These are phyloP conservation scores for Phytophthora rubi DNA, from an alignment of 352 stramenopile species.

Conservation along the genomic window DNA sequence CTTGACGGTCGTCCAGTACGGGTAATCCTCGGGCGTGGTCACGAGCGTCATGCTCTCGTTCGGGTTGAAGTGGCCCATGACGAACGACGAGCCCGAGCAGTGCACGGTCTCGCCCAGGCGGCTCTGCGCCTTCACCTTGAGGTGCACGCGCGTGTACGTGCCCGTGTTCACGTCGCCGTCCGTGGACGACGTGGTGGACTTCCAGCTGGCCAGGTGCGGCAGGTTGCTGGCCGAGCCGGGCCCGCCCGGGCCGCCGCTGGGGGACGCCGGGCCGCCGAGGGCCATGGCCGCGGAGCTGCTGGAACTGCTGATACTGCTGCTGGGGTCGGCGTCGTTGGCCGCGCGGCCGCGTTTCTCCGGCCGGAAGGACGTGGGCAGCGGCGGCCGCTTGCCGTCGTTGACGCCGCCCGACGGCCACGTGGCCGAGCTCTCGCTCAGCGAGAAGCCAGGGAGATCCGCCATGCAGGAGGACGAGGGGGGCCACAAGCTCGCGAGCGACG, in stretches of 20 bases:
- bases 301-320: not conserved
- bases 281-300: constrained; percentile 12
- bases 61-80: constrained; percentile 90
- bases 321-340: constrained; percentile 17
- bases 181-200: constrained; percentile 38
- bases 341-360: constrained; percentile 55
- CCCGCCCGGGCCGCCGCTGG: not conserved
- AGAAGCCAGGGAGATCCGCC: constrained; percentile 30
- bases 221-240: constrained; percentile 21
- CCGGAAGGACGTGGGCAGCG: constrained; percentile 48
- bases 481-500: not conserved
- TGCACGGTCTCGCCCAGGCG: constrained; percentile 82
- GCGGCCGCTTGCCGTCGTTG: constrained; percentile 55
- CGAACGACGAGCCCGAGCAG: constrained; percentile 81
- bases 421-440: constrained; percentile 26
- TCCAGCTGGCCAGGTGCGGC: constrained; percentile 45
- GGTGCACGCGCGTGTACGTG: constrained; percentile 83
- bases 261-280: not conserved
- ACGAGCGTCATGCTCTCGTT: constrained; percentile 94
- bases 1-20: constrained; percentile 94
- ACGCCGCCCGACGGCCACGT: constrained; percentile 39
- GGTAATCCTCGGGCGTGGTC: constrained; percentile 96
- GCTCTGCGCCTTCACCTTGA: constrained; percentile 71
- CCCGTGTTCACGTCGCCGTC: constrained; percentile 79
- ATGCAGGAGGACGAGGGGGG: constrained; percentile 14